phyloP scores from a whole-genome alignment of 805 yeast species.

The Limtongia smithiae region DNA sequence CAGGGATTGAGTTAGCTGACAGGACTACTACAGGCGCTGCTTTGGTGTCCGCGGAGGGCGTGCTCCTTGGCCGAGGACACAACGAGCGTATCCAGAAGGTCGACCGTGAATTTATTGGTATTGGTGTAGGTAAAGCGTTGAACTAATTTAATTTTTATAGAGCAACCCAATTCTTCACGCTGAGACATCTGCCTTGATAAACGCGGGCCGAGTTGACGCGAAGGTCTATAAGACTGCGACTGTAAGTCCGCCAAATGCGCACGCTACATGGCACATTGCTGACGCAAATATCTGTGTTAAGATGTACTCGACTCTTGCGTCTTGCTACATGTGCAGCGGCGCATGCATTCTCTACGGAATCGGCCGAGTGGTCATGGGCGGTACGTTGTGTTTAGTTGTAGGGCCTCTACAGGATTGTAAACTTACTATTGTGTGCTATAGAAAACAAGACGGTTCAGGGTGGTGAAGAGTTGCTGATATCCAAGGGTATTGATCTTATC shows the following conservation, averaged over 20 bases:
- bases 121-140: not conserved
- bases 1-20: too few relatives aligned
- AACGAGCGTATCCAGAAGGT: slow-evolving; percentile 82
- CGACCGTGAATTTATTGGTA: slow-evolving; percentile 40
- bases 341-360: slow-evolving; percentile 87
- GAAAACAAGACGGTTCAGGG: slow-evolving; percentile 82
- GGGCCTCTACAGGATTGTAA: too few relatives aligned
- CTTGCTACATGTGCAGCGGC: slow-evolving; percentile 95
- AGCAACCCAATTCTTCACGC: slow-evolving; percentile 71
- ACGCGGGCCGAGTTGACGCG: slow-evolving; percentile 86
- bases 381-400: too few relatives aligned
- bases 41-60: slow-evolving; percentile 69
- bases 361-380: slow-evolving; percentile 78
- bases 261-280: not conserved
- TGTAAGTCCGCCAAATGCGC: slow-evolving; percentile 4
- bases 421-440: not conserved
- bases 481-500: slow-evolving; percentile 55
- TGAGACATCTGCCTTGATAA: slow-evolving; percentile 83
- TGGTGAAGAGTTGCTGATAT: slow-evolving; percentile 68
- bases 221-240: slow-evolving; percentile 78
- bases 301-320: slow-evolving; percentile 86
- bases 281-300: not conserved
- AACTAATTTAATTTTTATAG: slow-evolving; percentile 1
- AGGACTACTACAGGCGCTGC: slow-evolving; percentile 65
- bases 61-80: slow-evolving; percentile 82